Evolutionary conservation across 2,329 filamentous ascomycete genomes (phyloP).

Genomic region (Dactylellina haptotyla): DNA sequence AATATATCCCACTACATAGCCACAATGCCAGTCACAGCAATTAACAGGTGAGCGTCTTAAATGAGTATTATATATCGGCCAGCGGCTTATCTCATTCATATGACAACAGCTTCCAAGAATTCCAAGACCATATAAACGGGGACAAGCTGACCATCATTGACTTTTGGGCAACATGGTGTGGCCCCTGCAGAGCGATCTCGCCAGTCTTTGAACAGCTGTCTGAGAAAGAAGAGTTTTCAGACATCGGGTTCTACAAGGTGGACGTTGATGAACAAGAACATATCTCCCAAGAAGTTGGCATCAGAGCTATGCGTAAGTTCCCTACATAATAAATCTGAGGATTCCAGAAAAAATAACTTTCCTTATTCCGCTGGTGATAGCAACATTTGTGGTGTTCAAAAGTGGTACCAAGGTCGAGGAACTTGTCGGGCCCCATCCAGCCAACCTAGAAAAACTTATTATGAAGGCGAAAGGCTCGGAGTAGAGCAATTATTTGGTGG

Average conservation of each 20-base stretch:
- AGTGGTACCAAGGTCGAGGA: not conserved
- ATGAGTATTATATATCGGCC: not conserved
- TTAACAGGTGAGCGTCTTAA: not conserved
- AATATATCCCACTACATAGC: too few relatives aligned
- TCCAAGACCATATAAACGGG: not conserved
- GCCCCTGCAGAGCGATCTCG: not conserved
- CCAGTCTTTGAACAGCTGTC: not conserved
- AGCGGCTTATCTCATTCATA: not conserved
- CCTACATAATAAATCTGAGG: not conserved
- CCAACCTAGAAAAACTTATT: not conserved
- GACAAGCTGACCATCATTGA: not conserved
- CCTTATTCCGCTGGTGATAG: not conserved
- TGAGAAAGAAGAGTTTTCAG: not conserved
- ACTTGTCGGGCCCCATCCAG: not conserved
- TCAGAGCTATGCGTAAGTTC: conserved; percentile 1
- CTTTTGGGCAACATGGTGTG: conserved; percentile 2
- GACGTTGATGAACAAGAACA: not conserved
- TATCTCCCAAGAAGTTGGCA: not conserved
- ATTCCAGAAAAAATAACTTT: not conserved
- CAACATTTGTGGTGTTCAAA: not conserved
- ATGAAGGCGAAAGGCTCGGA: not conserved
- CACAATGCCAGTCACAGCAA: not conserved
- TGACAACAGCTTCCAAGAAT: not conserved
- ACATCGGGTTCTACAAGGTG: not conserved
- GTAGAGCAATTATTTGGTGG: not conserved